These are phyloP conservation scores for Colletotrichum salicis DNA, from an alignment of 2,329 filamentous ascomycete genomes.

Conservation along the genomic window DNA sequence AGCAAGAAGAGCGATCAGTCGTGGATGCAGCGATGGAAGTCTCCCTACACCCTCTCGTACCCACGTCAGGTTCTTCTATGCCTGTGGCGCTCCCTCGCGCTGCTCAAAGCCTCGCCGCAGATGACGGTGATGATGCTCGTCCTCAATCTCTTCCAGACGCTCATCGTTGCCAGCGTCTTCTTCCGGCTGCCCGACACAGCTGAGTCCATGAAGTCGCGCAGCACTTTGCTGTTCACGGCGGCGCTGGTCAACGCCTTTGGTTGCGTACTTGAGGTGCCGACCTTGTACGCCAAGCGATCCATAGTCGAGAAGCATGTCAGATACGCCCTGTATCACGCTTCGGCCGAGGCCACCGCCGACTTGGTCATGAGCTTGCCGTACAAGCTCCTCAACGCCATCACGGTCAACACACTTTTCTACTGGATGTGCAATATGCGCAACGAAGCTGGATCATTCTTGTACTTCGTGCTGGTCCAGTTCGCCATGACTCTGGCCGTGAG, in stretches of 20 bases:
- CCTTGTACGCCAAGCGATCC: conserved; percentile 43
- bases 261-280: conserved; percentile 46
- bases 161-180: conserved; percentile 74
- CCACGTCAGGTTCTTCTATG: conserved; percentile 37
- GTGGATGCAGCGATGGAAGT: conserved; percentile 28
- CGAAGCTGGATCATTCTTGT: conserved; percentile 62
- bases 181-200: conserved; percentile 68
- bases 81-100: conserved; percentile 35
- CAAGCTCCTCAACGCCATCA: conserved; percentile 59
- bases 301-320: conserved; percentile 47
- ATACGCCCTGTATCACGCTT: conserved; percentile 46
- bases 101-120: conserved; percentile 37
- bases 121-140: conserved; percentile 39
- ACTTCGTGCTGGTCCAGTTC: conserved; percentile 71
- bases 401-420: conserved; percentile 58
- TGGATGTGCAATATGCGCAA: conserved; percentile 45
- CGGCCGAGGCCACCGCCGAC: conserved; percentile 50
- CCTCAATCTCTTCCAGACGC: conserved; percentile 64
- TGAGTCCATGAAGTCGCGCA: conserved; percentile 64
- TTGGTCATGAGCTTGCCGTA: conserved; percentile 55
- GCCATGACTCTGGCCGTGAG: conserved; percentile 70
- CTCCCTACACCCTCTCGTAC: conserved; percentile 39
- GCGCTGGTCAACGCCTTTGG: conserved; percentile 58
- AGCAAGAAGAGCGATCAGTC: conserved; percentile 29
- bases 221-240: conserved; percentile 46